A percentile compares a stretch with the other conserved stretches of the same genome.
These are phyloP conservation scores for Leccinum rimulosum DNA, from an alignment of 768 basidiomycete species.

Conservation along the genomic window DNA sequence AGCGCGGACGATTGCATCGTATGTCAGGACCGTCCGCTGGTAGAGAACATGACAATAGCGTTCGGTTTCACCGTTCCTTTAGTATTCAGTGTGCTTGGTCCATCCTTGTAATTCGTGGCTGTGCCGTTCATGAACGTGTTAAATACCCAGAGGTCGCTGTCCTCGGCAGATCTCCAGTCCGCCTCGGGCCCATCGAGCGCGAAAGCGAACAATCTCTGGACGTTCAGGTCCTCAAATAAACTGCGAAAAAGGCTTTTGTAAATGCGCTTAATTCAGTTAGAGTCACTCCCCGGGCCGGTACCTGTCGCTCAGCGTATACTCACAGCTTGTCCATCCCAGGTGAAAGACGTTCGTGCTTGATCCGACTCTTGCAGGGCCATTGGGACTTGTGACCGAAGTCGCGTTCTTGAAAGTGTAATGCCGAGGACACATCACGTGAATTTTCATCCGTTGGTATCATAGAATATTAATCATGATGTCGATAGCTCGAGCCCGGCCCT, in stretches of 20 bases:
- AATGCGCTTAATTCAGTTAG: conserved; percentile 83
- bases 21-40: background rate
- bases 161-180: conserved; percentile 37
- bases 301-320: background rate
- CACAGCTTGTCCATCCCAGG: conserved; percentile 26
- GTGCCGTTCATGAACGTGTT: conserved; percentile 7
- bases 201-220: conserved; percentile 48
- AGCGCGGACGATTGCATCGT: conserved; percentile 26
- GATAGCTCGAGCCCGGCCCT: conserved; percentile 93
- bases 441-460: conserved; percentile 6
- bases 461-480: conserved; percentile 99
- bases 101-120: conserved; percentile 28
- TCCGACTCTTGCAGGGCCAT: conserved; percentile 79
- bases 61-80: background rate
- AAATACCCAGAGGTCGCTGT: conserved; percentile 22
- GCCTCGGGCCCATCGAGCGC: conserved; percentile 30
- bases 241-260: conserved; percentile 76
- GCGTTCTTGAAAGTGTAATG: too few species aligned
- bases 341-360: conserved; percentile 95
- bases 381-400: conserved; percentile 43
- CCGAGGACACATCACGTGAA: background rate
- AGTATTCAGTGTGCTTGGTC: background rate
- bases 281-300: background rate
- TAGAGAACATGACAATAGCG: background rate
- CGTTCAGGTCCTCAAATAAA: conserved; percentile 66